phyloP scores from a whole-genome alignment of 1,139 yeast genomes.

The Suhomyces guaymorum region DNA sequence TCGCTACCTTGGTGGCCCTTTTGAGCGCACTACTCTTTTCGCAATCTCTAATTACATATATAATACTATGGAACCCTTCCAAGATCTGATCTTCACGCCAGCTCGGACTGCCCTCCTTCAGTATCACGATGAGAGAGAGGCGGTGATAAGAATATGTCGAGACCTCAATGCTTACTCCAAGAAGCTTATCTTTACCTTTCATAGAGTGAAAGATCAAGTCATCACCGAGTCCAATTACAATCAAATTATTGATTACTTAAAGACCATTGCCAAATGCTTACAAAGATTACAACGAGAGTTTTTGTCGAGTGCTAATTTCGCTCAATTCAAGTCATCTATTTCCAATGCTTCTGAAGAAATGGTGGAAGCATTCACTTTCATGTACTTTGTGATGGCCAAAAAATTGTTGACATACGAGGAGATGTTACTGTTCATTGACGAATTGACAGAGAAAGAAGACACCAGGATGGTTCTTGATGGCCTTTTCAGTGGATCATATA shows the following conservation, averaged over 20 bases:
- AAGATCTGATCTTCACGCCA: slow-evolving; percentile 15
- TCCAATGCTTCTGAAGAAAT: slow-evolving; percentile 37
- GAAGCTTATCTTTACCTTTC: slow-evolving; percentile 40
- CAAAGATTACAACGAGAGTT: slow-evolving; percentile 6
- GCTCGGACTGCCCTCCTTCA: slow-evolving; percentile 16
- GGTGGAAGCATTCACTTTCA: slow-evolving; percentile 42
- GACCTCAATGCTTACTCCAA: slow-evolving; percentile 42
- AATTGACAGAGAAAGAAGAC: not conserved
- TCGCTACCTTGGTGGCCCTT: too few relatives aligned
- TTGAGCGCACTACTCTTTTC: too few relatives aligned
- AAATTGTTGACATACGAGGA: slow-evolving; percentile 20
- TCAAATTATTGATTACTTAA: slow-evolving; percentile 20
- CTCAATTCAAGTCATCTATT: slow-evolving; percentile 24
- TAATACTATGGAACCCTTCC: not conserved
- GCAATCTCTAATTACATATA: too few relatives aligned
- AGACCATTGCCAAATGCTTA: slow-evolving; percentile 15
- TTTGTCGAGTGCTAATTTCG: slow-evolving; percentile 15
- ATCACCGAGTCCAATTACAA: slow-evolving; percentile 11
- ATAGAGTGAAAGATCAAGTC: slow-evolving; percentile 23
- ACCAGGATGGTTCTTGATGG: not conserved
- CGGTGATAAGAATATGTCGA: slow-evolving; percentile 36
- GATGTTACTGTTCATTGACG: slow-evolving; percentile 17
- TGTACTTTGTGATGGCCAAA: slow-evolving; percentile 24
- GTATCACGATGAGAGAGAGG: slow-evolving; percentile 36
- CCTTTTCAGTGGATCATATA: too few relatives aligned